Percentiles rank a stretch among this genome's conserved stretches.
phyloP scores from a whole-genome alignment of 768 basidiomycete genomes.

The Hemileccinum rubropunctum region DNA sequence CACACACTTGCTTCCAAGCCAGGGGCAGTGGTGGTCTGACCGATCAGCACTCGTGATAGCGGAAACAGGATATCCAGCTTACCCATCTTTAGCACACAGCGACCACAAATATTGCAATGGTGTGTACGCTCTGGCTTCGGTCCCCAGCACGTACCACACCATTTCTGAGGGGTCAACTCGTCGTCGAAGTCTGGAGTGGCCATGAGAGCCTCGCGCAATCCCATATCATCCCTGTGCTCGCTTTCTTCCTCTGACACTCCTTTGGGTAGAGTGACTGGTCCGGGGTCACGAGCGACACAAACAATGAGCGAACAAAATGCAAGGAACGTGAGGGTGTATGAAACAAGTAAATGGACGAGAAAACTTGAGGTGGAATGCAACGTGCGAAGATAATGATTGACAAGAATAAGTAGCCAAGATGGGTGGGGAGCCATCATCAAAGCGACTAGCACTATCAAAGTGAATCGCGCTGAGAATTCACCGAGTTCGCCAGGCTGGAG shows the following conservation, averaged over 20 bases:
- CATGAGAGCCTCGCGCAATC: constrained; percentile 62
- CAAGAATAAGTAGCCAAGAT: constrained; percentile 64
- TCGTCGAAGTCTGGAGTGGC: constrained; percentile 45
- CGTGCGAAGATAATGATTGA: constrained; percentile 62
- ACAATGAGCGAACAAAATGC: constrained; percentile 71
- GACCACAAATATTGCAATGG: constrained; percentile 71
- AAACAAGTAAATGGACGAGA: constrained; percentile 51
- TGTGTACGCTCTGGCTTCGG: constrained; percentile 80
- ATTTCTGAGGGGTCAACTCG: constrained; percentile 56
- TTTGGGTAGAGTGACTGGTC: constrained; percentile 43
- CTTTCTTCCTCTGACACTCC: constrained; percentile 23
- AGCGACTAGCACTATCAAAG: constrained; percentile 41
- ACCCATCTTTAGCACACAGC: constrained; percentile 88
- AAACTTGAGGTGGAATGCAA: constrained; percentile 48
- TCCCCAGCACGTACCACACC: constrained; percentile 78
- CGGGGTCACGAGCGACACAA: constrained; percentile 73
- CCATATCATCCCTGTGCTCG: constrained; percentile 42
- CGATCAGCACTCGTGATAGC: constrained; percentile 7
- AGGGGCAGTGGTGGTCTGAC: constrained; percentile 84
- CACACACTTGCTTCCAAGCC: constrained; percentile 76
- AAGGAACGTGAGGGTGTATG: constrained; percentile 66
- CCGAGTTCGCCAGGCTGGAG: neutral
- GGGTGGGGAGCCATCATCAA: constrained; percentile 73
- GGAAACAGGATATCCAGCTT: constrained; percentile 20
- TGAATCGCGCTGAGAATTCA: constrained; percentile 3